Percentiles rank a stretch among this genome's conserved stretches.
Conservation (phyloP, 2,329 filamentous ascomycete genomes). For the Fusarium transvaalense region DNA sequence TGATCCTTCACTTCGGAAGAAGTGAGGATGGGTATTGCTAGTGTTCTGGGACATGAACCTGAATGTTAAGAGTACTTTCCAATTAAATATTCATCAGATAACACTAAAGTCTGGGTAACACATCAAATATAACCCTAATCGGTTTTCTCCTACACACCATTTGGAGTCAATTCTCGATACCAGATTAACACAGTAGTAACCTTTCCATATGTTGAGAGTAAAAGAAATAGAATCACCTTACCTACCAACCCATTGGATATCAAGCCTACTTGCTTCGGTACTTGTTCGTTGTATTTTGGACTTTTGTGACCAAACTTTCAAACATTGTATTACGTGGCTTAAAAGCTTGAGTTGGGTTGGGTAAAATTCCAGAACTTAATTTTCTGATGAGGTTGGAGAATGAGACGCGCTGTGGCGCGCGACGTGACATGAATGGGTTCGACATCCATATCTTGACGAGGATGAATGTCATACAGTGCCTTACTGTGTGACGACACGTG, state of each 20-base stretch:
- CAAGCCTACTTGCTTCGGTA: neutral
- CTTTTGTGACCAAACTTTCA: neutral
- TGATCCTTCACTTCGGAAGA: neutral
- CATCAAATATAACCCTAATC: too few relatives aligned
- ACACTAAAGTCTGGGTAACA: too few relatives aligned
- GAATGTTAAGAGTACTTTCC: too few relatives aligned
- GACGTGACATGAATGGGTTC: slow-evolving; percentile 13
- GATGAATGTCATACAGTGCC: slow-evolving; percentile 13
- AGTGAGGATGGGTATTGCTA: neutral
- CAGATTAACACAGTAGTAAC: too few relatives aligned
- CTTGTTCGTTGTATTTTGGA: neutral
- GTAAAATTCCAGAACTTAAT: neutral
- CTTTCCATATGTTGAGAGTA: neutral
- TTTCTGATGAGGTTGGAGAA: slow-evolving; percentile 10
- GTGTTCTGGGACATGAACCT: too few relatives aligned
- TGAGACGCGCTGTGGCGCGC: slow-evolving; percentile 29
- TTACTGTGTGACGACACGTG: slow-evolving; percentile 26
- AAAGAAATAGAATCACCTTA: neutral
- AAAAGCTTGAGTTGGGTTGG: neutral
- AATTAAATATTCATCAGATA: too few relatives aligned
- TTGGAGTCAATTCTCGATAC: too few relatives aligned
- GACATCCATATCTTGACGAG: too few relatives aligned
- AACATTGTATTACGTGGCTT: slow-evolving; percentile 20
- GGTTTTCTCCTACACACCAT: too few relatives aligned
- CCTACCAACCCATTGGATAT: neutral